These are phyloP conservation scores for Colletotrichum costaricense DNA, from an alignment of 2,329 filamentous ascomycete genomes.

Conservation along the genomic window DNA sequence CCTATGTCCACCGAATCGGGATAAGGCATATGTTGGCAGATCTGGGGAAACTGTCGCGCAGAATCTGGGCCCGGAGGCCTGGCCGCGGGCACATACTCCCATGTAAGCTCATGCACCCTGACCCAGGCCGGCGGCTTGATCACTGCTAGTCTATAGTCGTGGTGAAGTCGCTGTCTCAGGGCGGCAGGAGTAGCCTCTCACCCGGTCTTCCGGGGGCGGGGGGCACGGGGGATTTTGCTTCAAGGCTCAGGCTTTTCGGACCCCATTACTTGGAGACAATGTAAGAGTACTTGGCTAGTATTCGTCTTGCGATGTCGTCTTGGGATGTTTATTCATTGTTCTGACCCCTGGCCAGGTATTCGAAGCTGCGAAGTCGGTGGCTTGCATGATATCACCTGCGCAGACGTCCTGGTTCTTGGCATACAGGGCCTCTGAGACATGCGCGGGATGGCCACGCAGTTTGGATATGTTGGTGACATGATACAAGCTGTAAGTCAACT, in stretches of 20 bases:
- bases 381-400: no score
- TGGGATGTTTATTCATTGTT: neutral
- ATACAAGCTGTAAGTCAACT: neutral
- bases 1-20: neutral
- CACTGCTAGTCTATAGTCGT: neutral
- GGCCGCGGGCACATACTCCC: neutral
- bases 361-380: neutral
- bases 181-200: neutral
- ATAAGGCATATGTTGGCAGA: neutral
- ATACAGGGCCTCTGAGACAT: neutral
- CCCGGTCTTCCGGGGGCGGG: no score
- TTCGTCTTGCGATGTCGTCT: neutral
- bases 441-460: neutral
- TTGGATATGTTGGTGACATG: neutral
- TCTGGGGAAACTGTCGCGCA: neutral
- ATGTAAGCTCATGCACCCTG: neutral
- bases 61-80: neutral
- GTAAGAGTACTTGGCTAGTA: no score
- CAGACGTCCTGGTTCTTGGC: neutral
- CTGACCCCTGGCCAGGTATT: neutral
- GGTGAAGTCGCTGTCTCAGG: no score
- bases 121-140: neutral
- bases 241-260: neutral
- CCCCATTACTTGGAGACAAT: neutral
- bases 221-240: no score